Evolutionary conservation across 2,329 filamentous ascomycete genomes (phyloP), one percentile per base, ranked within the genome.

Genomic region (Leptographium radiaticola): DNA sequence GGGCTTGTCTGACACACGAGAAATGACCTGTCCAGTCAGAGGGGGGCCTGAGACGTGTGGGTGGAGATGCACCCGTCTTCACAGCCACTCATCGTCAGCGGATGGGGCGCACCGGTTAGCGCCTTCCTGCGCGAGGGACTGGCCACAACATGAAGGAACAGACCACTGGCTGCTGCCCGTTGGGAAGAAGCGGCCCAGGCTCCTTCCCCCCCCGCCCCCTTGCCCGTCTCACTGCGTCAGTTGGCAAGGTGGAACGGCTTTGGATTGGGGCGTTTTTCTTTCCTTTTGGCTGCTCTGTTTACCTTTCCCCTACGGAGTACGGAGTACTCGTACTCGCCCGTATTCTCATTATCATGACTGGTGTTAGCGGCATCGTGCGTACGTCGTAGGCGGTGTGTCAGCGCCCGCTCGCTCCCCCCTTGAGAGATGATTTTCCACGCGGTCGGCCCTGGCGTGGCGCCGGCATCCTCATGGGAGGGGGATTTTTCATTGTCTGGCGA

Each of bases 1-100:
- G 46, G 34, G 46, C 16, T 47, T 38, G 53, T 57, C 56, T 57
- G 55, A 58, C 56, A 58, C 56, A 58, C 55, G 51, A 31, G 49
- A 54, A 52, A 53, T 53, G 51, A 51, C 49, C 10, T 33, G 47
- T 47, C 50, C 49, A 49, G 30, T 40, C 39, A 51, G 51, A 51
- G 30, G 36, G 15, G 33, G 47, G 49, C 30, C 49, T n/a, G 44
- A 33, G 33, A 34, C 39, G 42, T 34, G 42, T 38, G 45, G 13
- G 53, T 55, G 45, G 34, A 15, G n/a, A 31, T 25, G 16, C 18
- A 49, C 46, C 38, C 56, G 25, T 25, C 25, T 25, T 25, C 51
- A 56, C 53, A 54, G 51, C 56, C 56, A 57, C 53, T 54, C 51
- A 54, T 16, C 31, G 11, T 25, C 34, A 42, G 18, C 34, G 20